Evolutionary conservation across 2,329 filamentous ascomycete species (phyloP).

Genomic region (Zasmidium cellare): DNA sequence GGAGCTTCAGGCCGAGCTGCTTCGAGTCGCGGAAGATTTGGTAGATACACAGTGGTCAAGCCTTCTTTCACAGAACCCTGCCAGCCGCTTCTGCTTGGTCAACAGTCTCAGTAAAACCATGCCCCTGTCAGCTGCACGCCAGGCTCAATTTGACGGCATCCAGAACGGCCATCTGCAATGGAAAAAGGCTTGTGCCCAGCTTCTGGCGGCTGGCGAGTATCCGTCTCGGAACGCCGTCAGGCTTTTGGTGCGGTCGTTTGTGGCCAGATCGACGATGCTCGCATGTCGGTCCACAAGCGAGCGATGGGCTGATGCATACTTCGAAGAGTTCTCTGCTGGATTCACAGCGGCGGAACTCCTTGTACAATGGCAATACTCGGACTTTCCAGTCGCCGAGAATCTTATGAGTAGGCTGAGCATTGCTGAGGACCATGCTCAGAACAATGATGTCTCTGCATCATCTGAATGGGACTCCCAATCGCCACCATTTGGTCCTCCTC

Average conservation of each 20-base stretch:
- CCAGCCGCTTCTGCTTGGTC: neutral
- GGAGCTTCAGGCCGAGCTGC: neutral
- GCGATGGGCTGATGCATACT: neutral
- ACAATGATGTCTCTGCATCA: too few species aligned
- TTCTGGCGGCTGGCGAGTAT: neutral
- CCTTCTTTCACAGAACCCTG: neutral
- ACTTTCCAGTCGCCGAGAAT: neutral
- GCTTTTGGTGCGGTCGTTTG: neutral
- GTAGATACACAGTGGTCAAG: neutral
- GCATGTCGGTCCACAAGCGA: neutral
- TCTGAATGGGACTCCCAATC: too few species aligned
- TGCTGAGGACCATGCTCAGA: too few species aligned
- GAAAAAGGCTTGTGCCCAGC: neutral
- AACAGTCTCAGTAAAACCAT: neutral
- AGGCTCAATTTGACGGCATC: neutral
- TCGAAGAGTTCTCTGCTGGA: neutral
- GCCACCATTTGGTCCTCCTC: too few species aligned
- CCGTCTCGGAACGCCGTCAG: neutral
- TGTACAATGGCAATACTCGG: neutral
- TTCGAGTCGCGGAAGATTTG: neutral
- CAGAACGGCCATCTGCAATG: neutral
- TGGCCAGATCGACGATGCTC: neutral
- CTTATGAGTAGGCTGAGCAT: too few species aligned
- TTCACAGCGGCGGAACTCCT: neutral
- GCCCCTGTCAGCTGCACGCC: neutral